Conservation (phyloP, 441 rosid species). For the Brassica hybrid region DNA sequence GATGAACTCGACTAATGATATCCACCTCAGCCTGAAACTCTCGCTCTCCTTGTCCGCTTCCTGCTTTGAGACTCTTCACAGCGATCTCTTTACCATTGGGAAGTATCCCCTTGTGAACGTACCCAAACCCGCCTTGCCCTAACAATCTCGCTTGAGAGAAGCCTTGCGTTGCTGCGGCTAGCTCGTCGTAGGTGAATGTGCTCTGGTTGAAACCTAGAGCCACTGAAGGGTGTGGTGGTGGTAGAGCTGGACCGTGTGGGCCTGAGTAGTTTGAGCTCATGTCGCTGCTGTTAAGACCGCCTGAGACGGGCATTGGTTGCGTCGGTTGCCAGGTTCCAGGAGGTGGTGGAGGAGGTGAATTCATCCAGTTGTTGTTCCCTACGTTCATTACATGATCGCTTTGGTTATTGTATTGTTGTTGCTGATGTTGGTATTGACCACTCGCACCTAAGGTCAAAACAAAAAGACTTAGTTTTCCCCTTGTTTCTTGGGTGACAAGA, state of each 20-base stretch:
- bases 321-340: constrained; percentile 47
- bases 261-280: constrained; percentile 60
- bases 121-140: constrained; percentile 95
- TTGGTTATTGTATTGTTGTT: constrained; percentile 37
- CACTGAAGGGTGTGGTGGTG: constrained; percentile 61
- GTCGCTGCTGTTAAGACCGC: constrained; percentile 54
- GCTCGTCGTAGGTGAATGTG: constrained; percentile 75
- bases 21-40: constrained; percentile 91
- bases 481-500: constrained; percentile 47
- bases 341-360: constrained; percentile 55
- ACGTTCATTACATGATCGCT: constrained; percentile 40
- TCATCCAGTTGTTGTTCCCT: constrained; percentile 40
- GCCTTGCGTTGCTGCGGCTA: constrained; percentile 71
- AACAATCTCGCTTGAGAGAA: constrained; percentile 68
- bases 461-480: constrained; percentile 33
- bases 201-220: constrained; percentile 67
- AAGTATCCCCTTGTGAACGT: constrained; percentile 77
- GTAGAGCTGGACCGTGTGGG: constrained; percentile 45
- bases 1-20: constrained; percentile 89
- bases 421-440: constrained; percentile 46
- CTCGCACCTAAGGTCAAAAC: constrained; percentile 32
- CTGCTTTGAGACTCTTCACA: constrained; percentile 80
- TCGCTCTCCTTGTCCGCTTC: constrained; percentile 75
- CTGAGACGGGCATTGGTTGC: constrained; percentile 33
- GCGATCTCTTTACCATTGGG: constrained; percentile 86